A percentile compares a stretch with the other conserved stretches of the same genome.
Conservation (phyloP, 1,139 yeast species). For the Chernovozyma sophiae-reginae region DNA sequence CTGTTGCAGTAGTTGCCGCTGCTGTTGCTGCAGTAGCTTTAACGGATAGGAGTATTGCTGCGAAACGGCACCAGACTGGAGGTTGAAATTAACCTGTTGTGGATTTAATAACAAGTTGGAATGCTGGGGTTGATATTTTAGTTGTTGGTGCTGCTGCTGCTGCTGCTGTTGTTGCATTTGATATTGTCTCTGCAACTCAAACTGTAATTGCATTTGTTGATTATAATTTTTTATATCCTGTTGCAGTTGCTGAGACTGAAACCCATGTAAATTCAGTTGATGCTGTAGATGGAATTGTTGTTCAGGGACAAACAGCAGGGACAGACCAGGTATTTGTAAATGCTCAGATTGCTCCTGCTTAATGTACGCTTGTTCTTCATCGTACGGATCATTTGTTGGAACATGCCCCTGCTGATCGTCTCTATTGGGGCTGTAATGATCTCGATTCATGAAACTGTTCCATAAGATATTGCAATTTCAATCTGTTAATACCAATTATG, state of each 20-base stretch:
- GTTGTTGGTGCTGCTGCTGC: conserved; percentile 5
- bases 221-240: conserved; percentile 3
- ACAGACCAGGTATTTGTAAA: background rate
- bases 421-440: conserved; percentile 5
- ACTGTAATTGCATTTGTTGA: conserved; percentile 4
- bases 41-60: background rate
- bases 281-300: background rate
- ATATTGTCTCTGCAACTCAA: conserved; percentile 2
- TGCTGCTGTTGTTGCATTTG: conserved; percentile 5
- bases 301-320: conserved; percentile 3
- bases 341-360: background rate
- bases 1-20: conserved; percentile 9
- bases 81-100: background rate
- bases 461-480: background rate
- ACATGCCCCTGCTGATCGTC: conserved; percentile 5
- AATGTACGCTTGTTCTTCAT: background rate
- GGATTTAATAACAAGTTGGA: background rate
- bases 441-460: conserved; percentile 1
- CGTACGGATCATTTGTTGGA: conserved; percentile 2
- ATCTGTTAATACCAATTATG: background rate
- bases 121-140: background rate
- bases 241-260: conserved; percentile 1
- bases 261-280: background rate
- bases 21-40: conserved; percentile 5
- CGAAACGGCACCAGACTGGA: too few species aligned